These are phyloP conservation scores for Berkeleyomyces rouxiae DNA, from an alignment of 2,329 filamentous ascomycete genomes.

Conservation along the genomic window DNA sequence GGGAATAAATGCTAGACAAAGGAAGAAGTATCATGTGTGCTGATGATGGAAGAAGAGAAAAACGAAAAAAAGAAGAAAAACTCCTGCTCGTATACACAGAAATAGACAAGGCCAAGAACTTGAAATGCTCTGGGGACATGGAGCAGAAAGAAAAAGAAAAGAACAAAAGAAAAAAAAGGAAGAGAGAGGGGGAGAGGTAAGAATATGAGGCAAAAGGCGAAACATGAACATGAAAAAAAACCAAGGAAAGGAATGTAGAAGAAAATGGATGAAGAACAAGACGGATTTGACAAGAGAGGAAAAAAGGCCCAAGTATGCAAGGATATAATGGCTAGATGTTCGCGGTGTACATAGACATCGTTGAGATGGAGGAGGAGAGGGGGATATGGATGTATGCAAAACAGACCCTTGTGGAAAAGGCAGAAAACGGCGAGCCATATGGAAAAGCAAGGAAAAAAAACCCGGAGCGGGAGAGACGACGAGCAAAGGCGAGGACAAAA, in stretches of 20 bases:
- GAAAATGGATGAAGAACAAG: not conserved
- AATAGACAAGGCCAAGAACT: slow-evolving; percentile 1
- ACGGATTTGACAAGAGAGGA: not conserved
- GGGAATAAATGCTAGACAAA: not conserved
- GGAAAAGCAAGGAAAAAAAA: not conserved
- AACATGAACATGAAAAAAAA: not conserved
- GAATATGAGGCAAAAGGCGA: not conserved
- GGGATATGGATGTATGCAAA: not conserved
- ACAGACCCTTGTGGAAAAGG: not conserved
- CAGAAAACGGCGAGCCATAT: not conserved
- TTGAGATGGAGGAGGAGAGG: not conserved
- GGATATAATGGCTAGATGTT: not conserved
- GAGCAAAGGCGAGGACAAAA: not conserved
- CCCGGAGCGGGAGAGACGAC: not conserved
- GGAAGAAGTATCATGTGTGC: no score
- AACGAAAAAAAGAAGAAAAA: not conserved
- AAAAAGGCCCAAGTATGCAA: not conserved
- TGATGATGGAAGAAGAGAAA: not conserved
- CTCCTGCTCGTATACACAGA: not conserved
- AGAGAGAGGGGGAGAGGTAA: not conserved
- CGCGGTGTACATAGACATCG: not conserved
- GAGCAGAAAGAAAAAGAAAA: not conserved
- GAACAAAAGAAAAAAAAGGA: not conserved
- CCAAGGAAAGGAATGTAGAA: no score
- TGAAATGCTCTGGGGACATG: not conserved